Evolutionary conservation across 352 stramenopile genomes (phyloP).

Genomic region (Hyaloperonospora brassicae): DNA sequence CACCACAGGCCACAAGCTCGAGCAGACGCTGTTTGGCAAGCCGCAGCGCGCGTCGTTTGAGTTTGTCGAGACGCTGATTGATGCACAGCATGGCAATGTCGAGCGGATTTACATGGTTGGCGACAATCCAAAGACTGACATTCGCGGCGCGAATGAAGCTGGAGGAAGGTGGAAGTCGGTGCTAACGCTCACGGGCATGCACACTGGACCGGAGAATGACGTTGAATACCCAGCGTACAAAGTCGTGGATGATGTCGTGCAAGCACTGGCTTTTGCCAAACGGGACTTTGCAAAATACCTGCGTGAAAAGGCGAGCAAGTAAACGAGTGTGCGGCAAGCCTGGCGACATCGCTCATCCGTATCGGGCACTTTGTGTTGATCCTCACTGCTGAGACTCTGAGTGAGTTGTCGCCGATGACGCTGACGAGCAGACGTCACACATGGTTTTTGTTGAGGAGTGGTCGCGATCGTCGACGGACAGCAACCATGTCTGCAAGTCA

Average conservation of each 20-base stretch:
- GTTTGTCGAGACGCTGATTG: conserved; percentile 72
- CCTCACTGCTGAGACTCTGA: no score
- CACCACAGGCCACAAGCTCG: conserved; percentile 66
- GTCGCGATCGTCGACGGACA: no score
- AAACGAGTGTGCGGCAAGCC: not conserved
- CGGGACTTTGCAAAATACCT: conserved; percentile 48
- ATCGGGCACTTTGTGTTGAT: no score
- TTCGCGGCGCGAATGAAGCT: conserved; percentile 67
- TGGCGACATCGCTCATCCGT: no score
- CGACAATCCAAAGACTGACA: conserved; percentile 78
- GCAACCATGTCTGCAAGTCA: no score
- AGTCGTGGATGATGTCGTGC: conserved; percentile 61
- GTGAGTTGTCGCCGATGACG: no score
- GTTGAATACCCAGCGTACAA: conserved; percentile 52
- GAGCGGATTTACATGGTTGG: conserved; percentile 83
- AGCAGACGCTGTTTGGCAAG: conserved; percentile 75
- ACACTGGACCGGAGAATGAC: conserved; percentile 61
- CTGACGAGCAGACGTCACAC: no score
- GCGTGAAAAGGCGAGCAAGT: conserved; percentile 6
- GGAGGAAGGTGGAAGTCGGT: conserved; percentile 79
- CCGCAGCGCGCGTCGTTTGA: conserved; percentile 64
- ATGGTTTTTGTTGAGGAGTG: no score
- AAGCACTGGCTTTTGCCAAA: conserved; percentile 72
- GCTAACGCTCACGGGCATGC: conserved; percentile 78
- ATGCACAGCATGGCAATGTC: conserved; percentile 54